Evolutionary conservation across 106 monocot genomes (phyloP), one percentile per base, ranked within the genome.

Genomic region (Dactylorhiza incarnata): DNA sequence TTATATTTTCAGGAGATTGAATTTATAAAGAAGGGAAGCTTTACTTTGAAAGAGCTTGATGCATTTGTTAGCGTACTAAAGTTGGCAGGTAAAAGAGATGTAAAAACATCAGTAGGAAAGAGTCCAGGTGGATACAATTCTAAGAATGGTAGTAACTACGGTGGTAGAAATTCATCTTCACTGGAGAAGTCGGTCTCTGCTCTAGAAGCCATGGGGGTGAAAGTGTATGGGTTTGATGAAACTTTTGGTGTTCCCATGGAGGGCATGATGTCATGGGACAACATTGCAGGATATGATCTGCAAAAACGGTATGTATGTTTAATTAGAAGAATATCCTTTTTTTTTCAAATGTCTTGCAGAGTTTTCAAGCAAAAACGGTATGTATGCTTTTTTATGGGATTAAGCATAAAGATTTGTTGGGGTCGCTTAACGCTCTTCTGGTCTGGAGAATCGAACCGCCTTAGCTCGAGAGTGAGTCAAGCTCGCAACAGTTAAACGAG

Each of bases 181-280:
- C 8, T 85, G 29, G 94, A 91, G 52, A 91, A 89, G 75, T 80
- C 86, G 23, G 25, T 94, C 14, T 78, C 87, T 80, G 76, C 87
- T 68, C 82, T 99, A 73, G 97, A 94, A 80, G 85, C 82, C 51
- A 99, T 99, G 97, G 97, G 97, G 52, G 93, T 99, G 47, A 83
- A 88, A 86, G 89, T 94, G 19, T 99, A 94, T 79, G 91, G 91
- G 73, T 59, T 82, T 76, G 89, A 94, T 75, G 91, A 88, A 73
- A 68, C 81, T 50, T 77, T 72, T 74, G 82, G 91, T 69, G 13
- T 76, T 79, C 83, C 91, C 46, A 29, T 62, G 17, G 78, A 85
- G 80, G 86, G 79, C 68, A 58, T 48, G 5, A 83, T 94, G 72
- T 86, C 86, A 73, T 99, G 97, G 97, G 97, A 94, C 73, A 94